Percentiles rank a stretch among this genome's conserved stretches.
These are phyloP conservation scores for Rhizoclosmatium hyalinum DNA, from an alignment of 371 early-diverging fungal species.

Conservation along the genomic window DNA sequence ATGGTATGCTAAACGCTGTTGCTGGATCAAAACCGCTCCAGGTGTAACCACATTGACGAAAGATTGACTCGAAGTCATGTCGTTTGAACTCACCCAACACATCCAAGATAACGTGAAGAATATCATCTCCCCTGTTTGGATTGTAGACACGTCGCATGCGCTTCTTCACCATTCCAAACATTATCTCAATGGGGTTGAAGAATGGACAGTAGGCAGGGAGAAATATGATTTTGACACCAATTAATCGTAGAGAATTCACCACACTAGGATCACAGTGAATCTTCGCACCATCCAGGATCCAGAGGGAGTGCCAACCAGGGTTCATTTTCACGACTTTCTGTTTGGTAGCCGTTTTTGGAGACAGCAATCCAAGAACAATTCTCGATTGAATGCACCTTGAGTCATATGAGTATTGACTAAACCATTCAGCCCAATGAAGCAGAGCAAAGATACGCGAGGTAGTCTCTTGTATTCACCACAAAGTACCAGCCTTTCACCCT, in stretches of 20 bases:
- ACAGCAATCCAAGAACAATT: conserved; percentile 6
- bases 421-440: conserved; percentile 24
- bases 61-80: conserved; percentile 7
- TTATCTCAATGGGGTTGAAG: conserved; percentile 39
- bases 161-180: conserved; percentile 36
- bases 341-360: conserved; percentile 9
- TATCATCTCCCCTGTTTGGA: conserved; percentile 9
- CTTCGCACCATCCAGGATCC: conserved; percentile 35
- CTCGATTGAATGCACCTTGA: conserved; percentile 19
- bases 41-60: conserved; percentile 29
- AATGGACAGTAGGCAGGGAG: conserved; percentile 40
- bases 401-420: conserved; percentile 1
- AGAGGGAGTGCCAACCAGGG: conserved; percentile 26
- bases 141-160: conserved; percentile 19
- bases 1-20: background rate
- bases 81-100: conserved; percentile 13
- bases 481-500: background rate
- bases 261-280: conserved; percentile 25
- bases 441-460: conserved; percentile 10
- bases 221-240: conserved; percentile 32
- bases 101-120: background rate
- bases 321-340: background rate
- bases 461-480: conserved; percentile 8
- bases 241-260: conserved; percentile 8
- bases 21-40: background rate